These are phyloP conservation scores for Talaromyces adpressus DNA, from an alignment of 495 filamentous ascomycete species.

Conservation along the genomic window DNA sequence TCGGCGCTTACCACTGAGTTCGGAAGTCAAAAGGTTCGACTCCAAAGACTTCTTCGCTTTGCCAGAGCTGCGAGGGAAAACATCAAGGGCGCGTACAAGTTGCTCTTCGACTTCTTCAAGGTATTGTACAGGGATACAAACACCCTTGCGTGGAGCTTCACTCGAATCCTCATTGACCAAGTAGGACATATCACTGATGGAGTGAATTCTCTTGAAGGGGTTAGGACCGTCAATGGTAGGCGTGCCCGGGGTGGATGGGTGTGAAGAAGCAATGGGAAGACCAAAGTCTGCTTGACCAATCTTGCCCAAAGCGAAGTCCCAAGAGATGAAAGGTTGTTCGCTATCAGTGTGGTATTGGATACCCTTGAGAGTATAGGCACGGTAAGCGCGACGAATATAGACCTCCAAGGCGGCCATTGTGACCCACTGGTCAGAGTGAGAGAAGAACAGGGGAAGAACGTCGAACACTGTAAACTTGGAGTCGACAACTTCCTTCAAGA, in stretches of 20 bases:
- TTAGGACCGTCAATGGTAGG: conserved; percentile 54
- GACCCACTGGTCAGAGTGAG: conserved; percentile 90
- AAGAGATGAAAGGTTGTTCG: conserved; percentile 78
- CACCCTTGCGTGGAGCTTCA: conserved; percentile 85
- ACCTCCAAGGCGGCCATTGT: conserved; percentile 90
- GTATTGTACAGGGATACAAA: conserved; percentile 86
- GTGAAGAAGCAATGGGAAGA: conserved; percentile 61
- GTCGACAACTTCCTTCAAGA: conserved; percentile 95
- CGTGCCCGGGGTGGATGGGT: conserved; percentile 80
- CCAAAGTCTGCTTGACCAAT: conserved; percentile 86
- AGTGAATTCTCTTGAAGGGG: conserved; percentile 74
- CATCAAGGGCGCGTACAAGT: conserved; percentile 72
- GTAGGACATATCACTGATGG: conserved; percentile 95
- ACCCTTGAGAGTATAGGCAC: conserved; percentile 83
- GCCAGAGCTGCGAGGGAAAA: conserved; percentile 53
- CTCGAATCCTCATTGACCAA: conserved; percentile 56
- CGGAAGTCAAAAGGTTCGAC: conserved; percentile 56
- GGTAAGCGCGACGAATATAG: conserved; percentile 92
- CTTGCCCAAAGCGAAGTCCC: conserved; percentile 94
- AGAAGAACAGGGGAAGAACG: conserved; percentile 89
- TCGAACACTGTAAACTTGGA: conserved; percentile 98
- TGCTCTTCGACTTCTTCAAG: conserved; percentile 89
- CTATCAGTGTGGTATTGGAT: conserved; percentile 76
- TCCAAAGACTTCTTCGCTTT: conserved; percentile 30
- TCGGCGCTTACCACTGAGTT: conserved; percentile 65